These are phyloP conservation scores for Cercospora zeae-maydis DNA, from an alignment of 2,329 filamentous ascomycete genomes.

Conservation along the genomic window DNA sequence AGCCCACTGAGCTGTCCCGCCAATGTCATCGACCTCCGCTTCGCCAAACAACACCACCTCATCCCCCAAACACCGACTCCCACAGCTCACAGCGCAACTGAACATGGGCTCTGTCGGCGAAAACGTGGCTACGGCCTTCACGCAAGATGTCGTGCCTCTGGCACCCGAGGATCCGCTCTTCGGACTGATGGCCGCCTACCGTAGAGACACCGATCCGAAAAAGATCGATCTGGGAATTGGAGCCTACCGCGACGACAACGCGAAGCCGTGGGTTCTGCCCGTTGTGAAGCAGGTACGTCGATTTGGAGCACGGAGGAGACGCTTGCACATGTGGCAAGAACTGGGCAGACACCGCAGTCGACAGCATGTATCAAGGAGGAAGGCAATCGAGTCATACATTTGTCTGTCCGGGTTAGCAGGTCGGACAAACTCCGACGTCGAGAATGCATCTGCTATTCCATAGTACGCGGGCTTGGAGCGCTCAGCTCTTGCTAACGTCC, in stretches of 20 bases:
- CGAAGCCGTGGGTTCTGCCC: slow-evolving; percentile 94
- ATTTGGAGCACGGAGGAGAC: not conserved
- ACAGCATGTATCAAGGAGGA: not conserved
- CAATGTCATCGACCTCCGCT: slow-evolving; percentile 9
- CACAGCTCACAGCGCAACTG: slow-evolving; percentile 29
- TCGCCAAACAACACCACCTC: not conserved
- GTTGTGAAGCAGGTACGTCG: slow-evolving; percentile 85
- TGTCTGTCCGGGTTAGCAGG: too few relatives aligned
- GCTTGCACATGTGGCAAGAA: not conserved
- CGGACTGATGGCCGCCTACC: slow-evolving; percentile 83
- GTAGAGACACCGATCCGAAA: slow-evolving; percentile 67
- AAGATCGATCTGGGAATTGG: slow-evolving; percentile 96
- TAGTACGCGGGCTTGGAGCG: not conserved
- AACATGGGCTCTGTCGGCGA: slow-evolving; percentile 22
- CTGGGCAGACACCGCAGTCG: not conserved
- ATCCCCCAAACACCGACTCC: slow-evolving; percentile 39
- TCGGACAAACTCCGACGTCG: not conserved
- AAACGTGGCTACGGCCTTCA: slow-evolving; percentile 26
- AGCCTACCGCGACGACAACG: slow-evolving; percentile 90
- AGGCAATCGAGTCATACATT: not conserved
- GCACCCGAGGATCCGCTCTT: slow-evolving; percentile 95
- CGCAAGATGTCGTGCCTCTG: slow-evolving; percentile 29
- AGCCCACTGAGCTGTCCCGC: slow-evolving; percentile 19
- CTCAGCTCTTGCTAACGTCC: not conserved
- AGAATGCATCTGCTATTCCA: not conserved